phyloP scores from a whole-genome alignment of 805 yeast genomes.

The Sugiyamaella lignohabitans region DNA sequence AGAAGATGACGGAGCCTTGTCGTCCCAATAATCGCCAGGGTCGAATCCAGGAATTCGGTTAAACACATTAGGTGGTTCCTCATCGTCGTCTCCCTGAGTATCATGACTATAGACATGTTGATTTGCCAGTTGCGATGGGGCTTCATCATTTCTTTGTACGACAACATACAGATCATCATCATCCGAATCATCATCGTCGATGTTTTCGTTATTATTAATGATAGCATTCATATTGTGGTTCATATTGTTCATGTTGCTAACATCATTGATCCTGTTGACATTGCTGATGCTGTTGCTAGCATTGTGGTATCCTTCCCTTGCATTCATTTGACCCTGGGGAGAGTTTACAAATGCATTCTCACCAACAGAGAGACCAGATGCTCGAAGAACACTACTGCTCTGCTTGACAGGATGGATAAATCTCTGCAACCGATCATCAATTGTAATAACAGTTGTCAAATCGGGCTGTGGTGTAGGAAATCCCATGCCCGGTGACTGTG shows the following conservation, averaged over 20 bases:
- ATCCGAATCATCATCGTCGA: neutral
- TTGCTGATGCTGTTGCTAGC: too few species aligned
- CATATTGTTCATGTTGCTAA: too few species aligned
- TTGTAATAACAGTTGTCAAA: neutral
- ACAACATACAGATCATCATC: neutral
- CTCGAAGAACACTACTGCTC: neutral
- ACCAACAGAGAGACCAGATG: too few species aligned
- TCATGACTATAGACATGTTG: too few species aligned
- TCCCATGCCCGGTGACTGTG: too few species aligned
- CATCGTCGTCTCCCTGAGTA: slow-evolving; percentile 5
- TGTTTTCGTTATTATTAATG: neutral
- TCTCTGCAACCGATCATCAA: neutral
- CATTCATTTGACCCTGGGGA: too few species aligned
- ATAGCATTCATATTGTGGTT: neutral
- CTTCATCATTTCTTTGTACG: too few species aligned
- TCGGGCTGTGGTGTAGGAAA: neutral
- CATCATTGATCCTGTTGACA: neutral
- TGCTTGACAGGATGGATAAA: neutral
- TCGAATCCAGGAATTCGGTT: slow-evolving; percentile 41
- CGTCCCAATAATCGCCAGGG: slow-evolving; percentile 44
- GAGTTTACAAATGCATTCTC: too few species aligned
- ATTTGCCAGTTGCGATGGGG: too few species aligned
- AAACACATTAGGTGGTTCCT: slow-evolving; percentile 38
- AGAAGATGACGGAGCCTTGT: slow-evolving; percentile 18
- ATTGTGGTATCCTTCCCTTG: too few species aligned